Percentiles rank a stretch among this genome's conserved stretches.
phyloP scores from a whole-genome alignment of 2,329 filamentous ascomycete genomes.

The Venturia carpophila region DNA sequence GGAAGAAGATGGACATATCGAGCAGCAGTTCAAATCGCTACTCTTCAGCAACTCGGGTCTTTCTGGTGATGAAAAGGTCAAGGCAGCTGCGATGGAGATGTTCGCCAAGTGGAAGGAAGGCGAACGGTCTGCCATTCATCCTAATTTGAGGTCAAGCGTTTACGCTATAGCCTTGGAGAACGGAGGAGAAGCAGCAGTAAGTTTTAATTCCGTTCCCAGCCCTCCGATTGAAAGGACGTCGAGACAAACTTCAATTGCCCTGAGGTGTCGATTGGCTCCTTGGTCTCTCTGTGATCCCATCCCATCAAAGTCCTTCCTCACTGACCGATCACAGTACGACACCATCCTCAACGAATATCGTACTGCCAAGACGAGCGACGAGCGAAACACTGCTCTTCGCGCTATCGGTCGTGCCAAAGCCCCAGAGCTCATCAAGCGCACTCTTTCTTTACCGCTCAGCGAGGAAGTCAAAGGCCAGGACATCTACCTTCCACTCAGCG shows the following conservation, averaged over 20 bases:
- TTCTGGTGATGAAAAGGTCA: conserved; percentile 68
- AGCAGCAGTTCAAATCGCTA: conserved; percentile 90
- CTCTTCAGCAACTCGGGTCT: conserved; percentile 80
- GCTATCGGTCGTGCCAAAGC: conserved; percentile 70
- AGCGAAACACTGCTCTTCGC: conserved; percentile 86
- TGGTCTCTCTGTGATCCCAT: not conserved
- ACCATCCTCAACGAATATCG: conserved; percentile 67
- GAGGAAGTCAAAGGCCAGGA: conserved; percentile 90
- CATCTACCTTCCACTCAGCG: conserved; percentile 78
- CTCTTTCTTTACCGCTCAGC: conserved; percentile 65
- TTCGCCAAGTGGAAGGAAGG: conserved; percentile 76
- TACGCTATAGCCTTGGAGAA: conserved; percentile 78
- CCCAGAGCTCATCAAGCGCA: conserved; percentile 72
- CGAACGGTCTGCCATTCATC: conserved; percentile 75
- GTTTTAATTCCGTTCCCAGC: conserved; percentile 19
- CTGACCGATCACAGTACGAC: conserved; percentile 51
- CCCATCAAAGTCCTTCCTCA: not conserved
- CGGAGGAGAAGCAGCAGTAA: conserved; percentile 73
- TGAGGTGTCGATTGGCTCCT: too few relatives aligned
- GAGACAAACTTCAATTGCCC: too few relatives aligned
- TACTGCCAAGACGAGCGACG: conserved; percentile 67
- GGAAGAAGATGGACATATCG: conserved; percentile 75
- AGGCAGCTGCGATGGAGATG: conserved; percentile 79
- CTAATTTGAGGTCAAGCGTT: conserved; percentile 81
- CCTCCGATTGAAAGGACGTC: too few relatives aligned